Evolutionary conservation across 306 rosid species (phyloP).

Genomic region (Prinsepia uniflora): DNA sequence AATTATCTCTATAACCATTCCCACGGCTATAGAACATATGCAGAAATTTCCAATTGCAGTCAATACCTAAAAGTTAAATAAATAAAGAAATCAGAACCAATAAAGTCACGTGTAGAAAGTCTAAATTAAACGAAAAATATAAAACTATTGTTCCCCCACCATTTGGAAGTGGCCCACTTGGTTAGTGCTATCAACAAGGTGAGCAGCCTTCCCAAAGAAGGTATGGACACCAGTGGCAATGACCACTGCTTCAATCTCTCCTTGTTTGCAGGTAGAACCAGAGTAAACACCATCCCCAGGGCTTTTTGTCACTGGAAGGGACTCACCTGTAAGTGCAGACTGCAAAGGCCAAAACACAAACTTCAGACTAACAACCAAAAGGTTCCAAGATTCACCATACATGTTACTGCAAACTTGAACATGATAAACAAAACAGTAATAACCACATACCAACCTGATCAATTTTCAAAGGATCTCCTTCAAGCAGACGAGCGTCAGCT

Average conservation of each 20-base stretch:
- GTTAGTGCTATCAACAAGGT: slow-evolving; percentile 91
- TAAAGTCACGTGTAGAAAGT: slow-evolving; percentile 5
- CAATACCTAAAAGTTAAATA: slow-evolving; percentile 58
- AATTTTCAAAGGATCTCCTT: slow-evolving; percentile 94
- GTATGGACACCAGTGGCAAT: slow-evolving; percentile 98
- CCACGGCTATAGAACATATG: slow-evolving; percentile 91
- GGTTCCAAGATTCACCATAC: not conserved
- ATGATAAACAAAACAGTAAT: not conserved
- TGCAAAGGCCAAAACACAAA: slow-evolving; percentile 39
- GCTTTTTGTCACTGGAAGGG: slow-evolving; percentile 92
- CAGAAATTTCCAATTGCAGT: slow-evolving; percentile 98
- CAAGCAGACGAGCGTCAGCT: slow-evolving; percentile 96
- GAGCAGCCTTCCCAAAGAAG: slow-evolving; percentile 98
- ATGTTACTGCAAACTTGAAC: not conserved
- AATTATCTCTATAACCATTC: slow-evolving; percentile 84
- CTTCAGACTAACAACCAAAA: slow-evolving; percentile 1
- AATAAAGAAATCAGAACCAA: slow-evolving; percentile 13
- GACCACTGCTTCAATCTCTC: slow-evolving; percentile 96
- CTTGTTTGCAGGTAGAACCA: slow-evolving; percentile 98
- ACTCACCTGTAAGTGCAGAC: slow-evolving; percentile 98
- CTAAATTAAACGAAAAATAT: not conserved
- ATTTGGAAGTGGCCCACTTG: slow-evolving; percentile 98
- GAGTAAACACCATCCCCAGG: slow-evolving; percentile 97
- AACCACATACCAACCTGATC: slow-evolving; percentile 58
- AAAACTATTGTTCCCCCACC: slow-evolving; percentile 39